phyloP scores from a whole-genome alignment of 1,284 basidiomycete genomes.

The Rhodotorula mucilaginosa region DNA sequence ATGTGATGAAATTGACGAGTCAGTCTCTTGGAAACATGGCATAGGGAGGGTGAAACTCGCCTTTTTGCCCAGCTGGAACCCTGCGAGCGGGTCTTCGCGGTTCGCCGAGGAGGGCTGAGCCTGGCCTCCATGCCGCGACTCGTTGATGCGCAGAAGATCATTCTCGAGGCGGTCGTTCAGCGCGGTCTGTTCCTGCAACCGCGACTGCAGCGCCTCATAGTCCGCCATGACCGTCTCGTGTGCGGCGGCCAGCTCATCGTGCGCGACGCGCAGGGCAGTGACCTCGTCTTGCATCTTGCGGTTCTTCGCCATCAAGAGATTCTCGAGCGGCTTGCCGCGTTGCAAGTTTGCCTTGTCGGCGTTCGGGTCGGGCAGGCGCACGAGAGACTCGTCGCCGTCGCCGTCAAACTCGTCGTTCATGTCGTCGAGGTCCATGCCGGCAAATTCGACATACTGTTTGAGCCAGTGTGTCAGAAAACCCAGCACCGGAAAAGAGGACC shows the following conservation, averaged over 20 bases:
- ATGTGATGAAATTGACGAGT: slow-evolving; percentile 11
- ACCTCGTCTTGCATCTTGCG: slow-evolving; percentile 90
- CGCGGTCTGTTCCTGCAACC: slow-evolving; percentile 70
- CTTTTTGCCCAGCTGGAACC: slow-evolving; percentile 68
- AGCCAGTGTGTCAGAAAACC: not conserved
- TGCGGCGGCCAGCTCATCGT: slow-evolving; percentile 71
- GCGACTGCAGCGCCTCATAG: slow-evolving; percentile 60
- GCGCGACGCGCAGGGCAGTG: slow-evolving; percentile 83
- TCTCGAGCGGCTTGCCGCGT: slow-evolving; percentile 79
- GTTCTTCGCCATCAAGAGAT: slow-evolving; percentile 87
- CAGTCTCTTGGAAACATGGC: no score
- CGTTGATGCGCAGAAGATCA: slow-evolving; percentile 79
- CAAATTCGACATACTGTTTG: slow-evolving; percentile 83
- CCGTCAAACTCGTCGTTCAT: slow-evolving; percentile 7
- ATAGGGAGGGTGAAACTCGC: not conserved
- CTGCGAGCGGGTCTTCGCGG: slow-evolving; percentile 60
- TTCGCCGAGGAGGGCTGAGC: slow-evolving; percentile 5
- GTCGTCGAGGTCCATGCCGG: slow-evolving; percentile 54
- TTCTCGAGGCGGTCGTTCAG: slow-evolving; percentile 88
- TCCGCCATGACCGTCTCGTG: slow-evolving; percentile 62
- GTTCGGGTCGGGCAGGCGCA: slow-evolving; percentile 80
- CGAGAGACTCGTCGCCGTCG: slow-evolving; percentile 51
- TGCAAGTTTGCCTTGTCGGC: slow-evolving; percentile 72
- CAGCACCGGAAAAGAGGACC: not conserved
- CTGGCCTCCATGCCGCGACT: slow-evolving; percentile 31